phyloP scores from a whole-genome alignment of 768 basidiomycete genomes.

The Sporobolomyces roseus region DNA sequence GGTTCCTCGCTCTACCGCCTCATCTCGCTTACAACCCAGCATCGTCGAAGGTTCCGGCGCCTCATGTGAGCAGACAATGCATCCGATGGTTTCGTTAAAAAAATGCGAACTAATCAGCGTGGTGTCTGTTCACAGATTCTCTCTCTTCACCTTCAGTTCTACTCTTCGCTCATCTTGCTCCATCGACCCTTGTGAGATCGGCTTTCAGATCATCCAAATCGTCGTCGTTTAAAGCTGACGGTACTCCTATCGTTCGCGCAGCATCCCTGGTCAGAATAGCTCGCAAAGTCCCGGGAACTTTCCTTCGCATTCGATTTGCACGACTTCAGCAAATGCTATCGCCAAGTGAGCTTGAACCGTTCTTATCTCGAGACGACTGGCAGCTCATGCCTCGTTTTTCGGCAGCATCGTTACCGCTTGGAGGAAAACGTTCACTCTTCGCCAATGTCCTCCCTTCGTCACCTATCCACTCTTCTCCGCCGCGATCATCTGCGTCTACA shows the following conservation, averaged over 20 bases:
- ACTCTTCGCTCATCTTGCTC: conserved; percentile 46
- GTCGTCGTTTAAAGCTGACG: no score
- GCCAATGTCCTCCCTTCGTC: conserved; percentile 45
- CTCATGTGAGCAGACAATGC: conserved; percentile 42
- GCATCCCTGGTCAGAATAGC: conserved; percentile 42
- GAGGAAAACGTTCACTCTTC: conserved; percentile 43
- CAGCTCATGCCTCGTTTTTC: background rate
- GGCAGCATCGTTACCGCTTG: conserved; percentile 43
- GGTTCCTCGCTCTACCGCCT: conserved; percentile 46
- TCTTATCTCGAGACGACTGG: no score
- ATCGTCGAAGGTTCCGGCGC: conserved; percentile 42
- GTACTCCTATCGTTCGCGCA: background rate
- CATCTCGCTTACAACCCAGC: conserved; percentile 43
- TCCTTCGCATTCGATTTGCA: conserved; percentile 44
- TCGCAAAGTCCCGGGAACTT: conserved; percentile 33
- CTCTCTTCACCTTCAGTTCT: conserved; percentile 46
- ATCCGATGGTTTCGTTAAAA: no score
- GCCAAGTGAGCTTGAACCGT: conserved; percentile 28
- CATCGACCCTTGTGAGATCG: conserved; percentile 47
- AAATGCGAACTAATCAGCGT: background rate
- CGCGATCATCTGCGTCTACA: conserved; percentile 47
- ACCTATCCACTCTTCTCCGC: conserved; percentile 48
- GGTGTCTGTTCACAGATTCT: conserved; percentile 26
- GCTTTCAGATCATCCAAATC: background rate
- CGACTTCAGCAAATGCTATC: conserved; percentile 46